Conservation (phyloP, 139 green algal species). For the Zygnema circumcarinatum region DNA sequence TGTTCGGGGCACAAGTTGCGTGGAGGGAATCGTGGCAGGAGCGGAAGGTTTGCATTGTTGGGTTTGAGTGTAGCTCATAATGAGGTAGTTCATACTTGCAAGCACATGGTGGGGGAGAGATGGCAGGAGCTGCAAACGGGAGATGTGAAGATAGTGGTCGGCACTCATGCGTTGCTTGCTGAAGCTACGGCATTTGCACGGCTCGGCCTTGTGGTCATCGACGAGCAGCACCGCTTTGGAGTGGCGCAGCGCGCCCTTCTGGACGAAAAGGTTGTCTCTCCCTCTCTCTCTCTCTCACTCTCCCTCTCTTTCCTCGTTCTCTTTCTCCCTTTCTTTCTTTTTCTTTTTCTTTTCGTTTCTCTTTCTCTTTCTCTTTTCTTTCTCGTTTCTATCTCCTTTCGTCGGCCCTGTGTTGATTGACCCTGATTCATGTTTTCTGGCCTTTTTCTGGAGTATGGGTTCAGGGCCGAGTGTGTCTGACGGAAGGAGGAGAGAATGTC, state of each 20-base stretch:
- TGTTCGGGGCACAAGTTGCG: no score
- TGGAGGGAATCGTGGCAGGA: neutral
- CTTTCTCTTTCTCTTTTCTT: neutral
- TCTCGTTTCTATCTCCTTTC: neutral
- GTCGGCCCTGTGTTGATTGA: neutral
- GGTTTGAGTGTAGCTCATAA: neutral
- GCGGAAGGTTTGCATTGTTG: constrained; percentile 3
- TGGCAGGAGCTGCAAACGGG: constrained; percentile 63
- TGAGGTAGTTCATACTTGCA: neutral
- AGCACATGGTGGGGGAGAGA: no score
- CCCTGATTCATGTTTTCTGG: no score
- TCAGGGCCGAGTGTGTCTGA: neutral
- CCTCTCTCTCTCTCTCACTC: neutral
- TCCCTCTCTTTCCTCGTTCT: constrained; percentile 9
- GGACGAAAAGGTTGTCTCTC: constrained; percentile 43
- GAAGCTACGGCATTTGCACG: constrained; percentile 68
- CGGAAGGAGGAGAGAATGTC: neutral
- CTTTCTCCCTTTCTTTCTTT: constrained; percentile 22
- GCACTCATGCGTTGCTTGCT: constrained; percentile 86
- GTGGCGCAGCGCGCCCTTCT: constrained; percentile 59
- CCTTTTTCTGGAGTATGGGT: neutral
- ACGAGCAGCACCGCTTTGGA: constrained; percentile 91
- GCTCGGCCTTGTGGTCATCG: constrained; percentile 87
- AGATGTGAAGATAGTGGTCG: constrained; percentile 74
- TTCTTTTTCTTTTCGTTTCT: neutral